Percentiles rank a stretch among this genome's conserved stretches.
Conservation (phyloP, 331 rosid species). For the Dryas integrifolia region DNA sequence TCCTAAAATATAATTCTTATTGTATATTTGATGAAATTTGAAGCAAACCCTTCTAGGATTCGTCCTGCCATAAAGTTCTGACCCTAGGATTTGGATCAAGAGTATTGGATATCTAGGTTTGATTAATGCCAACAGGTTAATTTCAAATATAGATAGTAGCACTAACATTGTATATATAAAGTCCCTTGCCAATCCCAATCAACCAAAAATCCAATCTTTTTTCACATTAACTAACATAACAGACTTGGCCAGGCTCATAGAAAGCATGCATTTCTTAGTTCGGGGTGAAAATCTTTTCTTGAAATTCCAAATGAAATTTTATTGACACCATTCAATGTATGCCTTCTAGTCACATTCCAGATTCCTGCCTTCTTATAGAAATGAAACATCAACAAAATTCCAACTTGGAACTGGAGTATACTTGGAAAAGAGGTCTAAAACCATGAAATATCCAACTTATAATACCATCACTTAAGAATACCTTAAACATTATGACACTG, state of each 20-base stretch:
- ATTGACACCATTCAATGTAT: not conserved
- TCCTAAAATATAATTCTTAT: not conserved
- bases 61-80: not conserved
- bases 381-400: not conserved
- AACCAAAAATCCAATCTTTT: not conserved
- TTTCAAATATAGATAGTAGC: not conserved
- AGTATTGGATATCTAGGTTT: not conserved
- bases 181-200: not conserved
- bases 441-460: slow-evolving; percentile 2
- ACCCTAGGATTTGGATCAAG: not conserved
- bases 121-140: not conserved
- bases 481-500: slow-evolving; percentile 91
- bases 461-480: slow-evolving; percentile 29
- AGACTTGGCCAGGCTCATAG: not conserved
- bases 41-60: not conserved
- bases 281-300: not conserved
- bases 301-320: not conserved
- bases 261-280: not conserved
- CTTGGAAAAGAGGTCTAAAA: not conserved
- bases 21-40: not conserved
- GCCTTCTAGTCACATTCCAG: not conserved
- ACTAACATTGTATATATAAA: not conserved
- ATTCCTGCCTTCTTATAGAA: not conserved
- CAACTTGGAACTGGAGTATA: slow-evolving; percentile 6
- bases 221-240: not conserved